Conservation (phyloP, 805 yeast species). For the Nakazawaea holstii region DNA sequence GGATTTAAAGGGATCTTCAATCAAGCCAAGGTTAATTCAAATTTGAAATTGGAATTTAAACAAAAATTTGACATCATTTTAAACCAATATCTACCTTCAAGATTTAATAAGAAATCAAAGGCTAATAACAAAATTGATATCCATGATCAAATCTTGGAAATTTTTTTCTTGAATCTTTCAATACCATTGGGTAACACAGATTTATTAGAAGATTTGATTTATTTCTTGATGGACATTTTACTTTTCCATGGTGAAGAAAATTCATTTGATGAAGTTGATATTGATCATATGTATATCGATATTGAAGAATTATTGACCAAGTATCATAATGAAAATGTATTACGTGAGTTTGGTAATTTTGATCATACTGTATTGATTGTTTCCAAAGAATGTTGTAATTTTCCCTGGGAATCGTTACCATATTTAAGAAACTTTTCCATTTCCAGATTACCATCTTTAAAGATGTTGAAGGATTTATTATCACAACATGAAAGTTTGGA, state of each 20-base stretch:
- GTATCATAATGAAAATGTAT: slow-evolving; percentile 16
- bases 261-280: slow-evolving; percentile 61
- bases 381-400: slow-evolving; percentile 53
- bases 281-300: slow-evolving; percentile 48
- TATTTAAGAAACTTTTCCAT: slow-evolving; percentile 49
- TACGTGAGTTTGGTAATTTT: slow-evolving; percentile 8
- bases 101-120: slow-evolving; percentile 23
- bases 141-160: slow-evolving; percentile 41
- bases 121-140: slow-evolving; percentile 17
- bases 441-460: slow-evolving; percentile 70
- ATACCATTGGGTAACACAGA: slow-evolving; percentile 26
- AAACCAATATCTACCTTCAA: slow-evolving; percentile 42
- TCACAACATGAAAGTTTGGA: slow-evolving; percentile 14
- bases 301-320: slow-evolving; percentile 40
- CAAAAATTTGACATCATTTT: slow-evolving; percentile 32
- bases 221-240: slow-evolving; percentile 55
- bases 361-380: slow-evolving; percentile 68
- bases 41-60: slow-evolving; percentile 28
- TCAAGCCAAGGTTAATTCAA: slow-evolving; percentile 22
- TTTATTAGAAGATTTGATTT: slow-evolving; percentile 57
- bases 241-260: slow-evolving; percentile 59
- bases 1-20: slow-evolving; percentile 67
- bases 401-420: slow-evolving; percentile 90
- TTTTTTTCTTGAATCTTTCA: slow-evolving; percentile 46
- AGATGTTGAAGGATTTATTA: slow-evolving; percentile 35